phyloP scores from a whole-genome alignment of 352 stramenopile genomes.

The Blastocystis hominis region DNA sequence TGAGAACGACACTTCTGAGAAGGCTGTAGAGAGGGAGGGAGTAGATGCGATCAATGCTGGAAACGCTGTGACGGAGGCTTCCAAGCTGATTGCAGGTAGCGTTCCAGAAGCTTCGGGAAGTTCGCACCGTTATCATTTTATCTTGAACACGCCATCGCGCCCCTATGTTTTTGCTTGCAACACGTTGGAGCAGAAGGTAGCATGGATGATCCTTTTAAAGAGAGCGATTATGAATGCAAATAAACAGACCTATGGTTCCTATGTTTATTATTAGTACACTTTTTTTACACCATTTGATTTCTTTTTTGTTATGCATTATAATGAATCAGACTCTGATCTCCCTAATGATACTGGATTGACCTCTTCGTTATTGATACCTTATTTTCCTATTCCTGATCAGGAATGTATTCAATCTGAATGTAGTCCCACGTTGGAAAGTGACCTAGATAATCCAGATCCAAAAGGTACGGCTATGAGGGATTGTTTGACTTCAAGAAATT shows the following conservation, averaged over 20 bases:
- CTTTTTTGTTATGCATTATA: too few species aligned
- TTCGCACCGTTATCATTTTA: neutral
- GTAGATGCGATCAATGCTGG: neutral
- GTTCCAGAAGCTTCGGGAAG: neutral
- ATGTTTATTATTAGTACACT: too few species aligned
- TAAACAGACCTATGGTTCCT: neutral
- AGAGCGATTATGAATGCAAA: neutral
- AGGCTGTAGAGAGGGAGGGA: neutral
- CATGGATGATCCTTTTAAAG: conserved; percentile 7
- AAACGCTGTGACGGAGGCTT: neutral
- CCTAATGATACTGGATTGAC: too few species aligned
- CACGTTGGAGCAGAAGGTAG: neutral
- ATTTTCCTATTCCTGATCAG: too few species aligned
- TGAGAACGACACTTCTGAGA: neutral
- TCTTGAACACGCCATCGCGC: neutral
- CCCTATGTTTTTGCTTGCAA: neutral
- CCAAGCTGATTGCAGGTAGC: neutral
- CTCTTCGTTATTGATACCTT: too few species aligned
- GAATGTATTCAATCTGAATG: too few species aligned
- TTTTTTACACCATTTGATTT: too few species aligned
- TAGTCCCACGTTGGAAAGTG: too few species aligned
- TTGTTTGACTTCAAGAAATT: too few species aligned
- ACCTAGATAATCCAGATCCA: too few species aligned
- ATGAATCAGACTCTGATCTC: too few species aligned
- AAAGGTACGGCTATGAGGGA: too few species aligned